Conservation (phyloP, 768 basidiomycete species). For the Austroboletus festivus region DNA sequence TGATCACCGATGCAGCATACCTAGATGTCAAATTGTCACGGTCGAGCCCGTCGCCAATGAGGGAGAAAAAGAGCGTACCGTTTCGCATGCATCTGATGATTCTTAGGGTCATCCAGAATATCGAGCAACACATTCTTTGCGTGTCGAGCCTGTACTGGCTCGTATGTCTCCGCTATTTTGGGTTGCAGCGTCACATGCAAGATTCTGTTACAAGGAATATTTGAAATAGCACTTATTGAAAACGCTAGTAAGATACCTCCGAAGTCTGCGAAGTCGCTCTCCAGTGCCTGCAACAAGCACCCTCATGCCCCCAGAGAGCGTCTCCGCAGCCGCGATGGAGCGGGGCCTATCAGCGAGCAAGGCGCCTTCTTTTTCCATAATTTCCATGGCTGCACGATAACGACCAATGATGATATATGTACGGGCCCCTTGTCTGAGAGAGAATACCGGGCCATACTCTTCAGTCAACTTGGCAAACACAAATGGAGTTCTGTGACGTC, state of each 20-base stretch:
- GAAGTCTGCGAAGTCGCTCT: slow-evolving; percentile 30
- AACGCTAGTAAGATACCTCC: slow-evolving; percentile 20
- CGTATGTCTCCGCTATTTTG: slow-evolving; percentile 30
- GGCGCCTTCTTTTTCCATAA: slow-evolving; percentile 39
- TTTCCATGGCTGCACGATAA: slow-evolving; percentile 35
- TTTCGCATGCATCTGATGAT: slow-evolving; percentile 34
- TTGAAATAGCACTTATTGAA: background rate
- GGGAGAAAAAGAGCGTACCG: slow-evolving; percentile 15
- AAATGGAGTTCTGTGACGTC: slow-evolving; percentile 12
- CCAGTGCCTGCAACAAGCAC: slow-evolving; percentile 26
- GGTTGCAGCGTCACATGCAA: slow-evolving; percentile 36
- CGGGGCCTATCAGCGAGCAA: slow-evolving; percentile 36
- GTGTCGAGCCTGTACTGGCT: slow-evolving; percentile 31
- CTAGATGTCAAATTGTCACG: slow-evolving; percentile 13
- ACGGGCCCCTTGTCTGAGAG: slow-evolving; percentile 43
- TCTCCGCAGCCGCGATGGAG: slow-evolving; percentile 33
- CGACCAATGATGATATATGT: slow-evolving; percentile 23
- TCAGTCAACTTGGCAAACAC: slow-evolving; percentile 55
- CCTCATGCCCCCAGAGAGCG: slow-evolving; percentile 34
- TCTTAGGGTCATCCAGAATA: slow-evolving; percentile 30
- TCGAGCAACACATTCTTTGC: slow-evolving; percentile 36
- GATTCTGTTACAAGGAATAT: slow-evolving; percentile 17
- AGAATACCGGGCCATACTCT: slow-evolving; percentile 58
- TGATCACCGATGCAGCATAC: slow-evolving; percentile 38
- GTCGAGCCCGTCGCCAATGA: background rate